Evolutionary conservation across 345 rosid genomes (phyloP).

Genomic region (Combretum micranthum): DNA sequence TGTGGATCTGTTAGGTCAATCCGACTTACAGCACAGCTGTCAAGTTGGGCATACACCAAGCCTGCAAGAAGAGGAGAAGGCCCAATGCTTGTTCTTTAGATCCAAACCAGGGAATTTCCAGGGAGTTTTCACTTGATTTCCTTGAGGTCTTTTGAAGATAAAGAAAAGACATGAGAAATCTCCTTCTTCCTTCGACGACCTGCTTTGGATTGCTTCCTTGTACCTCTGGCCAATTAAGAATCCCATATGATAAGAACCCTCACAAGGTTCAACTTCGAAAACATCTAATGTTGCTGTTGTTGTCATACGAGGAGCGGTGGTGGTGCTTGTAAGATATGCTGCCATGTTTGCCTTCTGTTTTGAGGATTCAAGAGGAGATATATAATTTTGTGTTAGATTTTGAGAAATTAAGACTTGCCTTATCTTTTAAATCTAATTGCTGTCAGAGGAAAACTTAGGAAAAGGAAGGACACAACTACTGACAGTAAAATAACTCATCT

Average conservation of each 20-base stretch:
- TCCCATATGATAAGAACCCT: constrained; percentile 36
- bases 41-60: background rate
- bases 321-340: too few relatives aligned
- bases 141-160: constrained; percentile 22
- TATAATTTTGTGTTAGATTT: too few relatives aligned
- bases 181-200: constrained; percentile 30
- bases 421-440: constrained; percentile 61
- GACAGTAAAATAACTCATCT: too few relatives aligned
- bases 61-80: constrained; percentile 1
- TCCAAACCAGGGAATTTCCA: constrained; percentile 1
- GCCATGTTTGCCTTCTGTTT: too few relatives aligned
- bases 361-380: too few relatives aligned
- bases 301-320: too few relatives aligned
- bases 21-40: too few relatives aligned
- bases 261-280: constrained; percentile 48
- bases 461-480: too few relatives aligned
- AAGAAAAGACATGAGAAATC: constrained; percentile 36
- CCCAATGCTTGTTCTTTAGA: background rate
- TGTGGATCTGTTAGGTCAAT: too few relatives aligned
- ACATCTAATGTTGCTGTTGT: constrained; percentile 23
- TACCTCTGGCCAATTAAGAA: constrained; percentile 43
- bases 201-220: constrained; percentile 29
- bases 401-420: too few relatives aligned
- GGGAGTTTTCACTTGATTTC: constrained; percentile 4
- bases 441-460: too few relatives aligned